Conservation (phyloP, 225 moss, liverwort and hornwort species). For the Rhytidiadelphus loreus region DNA sequence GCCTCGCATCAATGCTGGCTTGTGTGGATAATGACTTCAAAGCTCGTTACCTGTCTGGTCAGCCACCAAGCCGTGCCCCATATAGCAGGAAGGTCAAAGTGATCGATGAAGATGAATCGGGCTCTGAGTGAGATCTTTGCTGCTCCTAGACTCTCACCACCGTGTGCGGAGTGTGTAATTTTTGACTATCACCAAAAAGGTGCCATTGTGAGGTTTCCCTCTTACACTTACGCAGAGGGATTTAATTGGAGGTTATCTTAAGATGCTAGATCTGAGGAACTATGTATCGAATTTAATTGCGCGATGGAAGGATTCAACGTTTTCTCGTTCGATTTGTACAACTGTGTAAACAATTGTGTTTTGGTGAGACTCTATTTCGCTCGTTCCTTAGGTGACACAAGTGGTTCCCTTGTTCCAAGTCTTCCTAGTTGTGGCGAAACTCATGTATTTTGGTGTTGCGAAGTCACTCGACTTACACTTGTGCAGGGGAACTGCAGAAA, state of each 20-base stretch:
- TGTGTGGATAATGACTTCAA: slow-evolving; percentile 56
- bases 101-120: not conserved
- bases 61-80: slow-evolving; percentile 42
- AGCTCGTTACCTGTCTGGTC: slow-evolving; percentile 43
- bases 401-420: not conserved
- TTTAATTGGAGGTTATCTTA: not conserved
- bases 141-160: not conserved
- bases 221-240: not conserved
- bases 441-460: not conserved
- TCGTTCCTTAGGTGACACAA: not conserved
- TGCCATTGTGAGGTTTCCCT: not conserved
- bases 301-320: not conserved
- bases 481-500: not conserved
- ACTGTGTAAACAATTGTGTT: not conserved
- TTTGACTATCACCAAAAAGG: not conserved
- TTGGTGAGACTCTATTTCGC: not conserved
- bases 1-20: slow-evolving; percentile 76
- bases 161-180: not conserved
- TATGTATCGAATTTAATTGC: not conserved
- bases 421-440: not conserved
- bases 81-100: slow-evolving; percentile 27
- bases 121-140: not conserved
- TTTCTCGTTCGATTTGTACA: not conserved
- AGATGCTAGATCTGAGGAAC: not conserved
- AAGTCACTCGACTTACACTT: not conserved